These are phyloP conservation scores for Lachnum nothofagi DNA, from an alignment of 2,329 filamentous ascomycete genomes.

Conservation along the genomic window DNA sequence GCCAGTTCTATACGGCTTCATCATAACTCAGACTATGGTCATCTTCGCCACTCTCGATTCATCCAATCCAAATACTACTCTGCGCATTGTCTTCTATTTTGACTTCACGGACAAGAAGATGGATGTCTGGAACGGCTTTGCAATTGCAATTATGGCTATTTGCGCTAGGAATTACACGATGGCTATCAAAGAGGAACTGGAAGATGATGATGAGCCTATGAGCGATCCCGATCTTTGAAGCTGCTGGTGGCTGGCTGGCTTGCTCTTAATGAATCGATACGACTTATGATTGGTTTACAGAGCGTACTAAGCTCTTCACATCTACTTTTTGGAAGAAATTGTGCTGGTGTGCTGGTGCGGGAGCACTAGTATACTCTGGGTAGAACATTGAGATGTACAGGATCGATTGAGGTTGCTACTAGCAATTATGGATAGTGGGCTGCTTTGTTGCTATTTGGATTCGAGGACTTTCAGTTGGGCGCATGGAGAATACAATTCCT, in stretches of 20 bases:
- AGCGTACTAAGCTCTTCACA: too few relatives aligned
- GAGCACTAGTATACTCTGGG: too few relatives aligned
- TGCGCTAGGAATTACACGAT: conserved; percentile 31
- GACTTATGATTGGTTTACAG: not conserved
- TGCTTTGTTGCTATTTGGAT: not conserved
- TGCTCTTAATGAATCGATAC: not conserved
- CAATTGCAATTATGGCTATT: conserved; percentile 30
- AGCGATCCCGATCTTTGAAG: conserved; percentile 22
- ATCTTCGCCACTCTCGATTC: conserved; percentile 32
- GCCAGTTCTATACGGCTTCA: conserved; percentile 33
- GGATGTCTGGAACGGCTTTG: conserved; percentile 34
- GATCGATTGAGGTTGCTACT: too few relatives aligned
- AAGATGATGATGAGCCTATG: conserved; percentile 18
- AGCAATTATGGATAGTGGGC: not conserved
- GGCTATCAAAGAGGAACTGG: conserved; percentile 28
- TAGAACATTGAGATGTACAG: too few relatives aligned
- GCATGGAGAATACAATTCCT: not conserved
- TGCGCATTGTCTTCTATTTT: conserved; percentile 27
- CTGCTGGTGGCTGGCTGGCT: not conserved
- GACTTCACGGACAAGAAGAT: conserved; percentile 28
- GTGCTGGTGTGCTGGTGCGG: too few relatives aligned
- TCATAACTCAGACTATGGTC: conserved; percentile 26
- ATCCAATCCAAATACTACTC: conserved; percentile 21
- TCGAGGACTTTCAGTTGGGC: not conserved
- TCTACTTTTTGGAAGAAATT: too few relatives aligned